Evolutionary conservation across 2,329 filamentous ascomycete species (phyloP).

Genomic region (Coleophoma eucalyptorum): DNA sequence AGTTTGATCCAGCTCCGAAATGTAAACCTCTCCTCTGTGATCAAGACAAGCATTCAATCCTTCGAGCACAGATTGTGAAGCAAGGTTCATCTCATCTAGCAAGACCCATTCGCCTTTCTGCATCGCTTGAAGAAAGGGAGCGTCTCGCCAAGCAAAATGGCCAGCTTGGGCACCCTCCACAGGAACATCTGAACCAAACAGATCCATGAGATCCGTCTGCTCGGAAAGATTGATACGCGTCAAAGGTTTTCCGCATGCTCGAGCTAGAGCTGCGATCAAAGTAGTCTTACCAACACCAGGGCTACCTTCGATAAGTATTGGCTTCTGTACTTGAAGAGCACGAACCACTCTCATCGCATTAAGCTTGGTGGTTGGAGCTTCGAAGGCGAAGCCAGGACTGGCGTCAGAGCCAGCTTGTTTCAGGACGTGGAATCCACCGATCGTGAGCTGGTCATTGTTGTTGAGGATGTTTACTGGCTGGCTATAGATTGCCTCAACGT

Average conservation of each 20-base stretch:
- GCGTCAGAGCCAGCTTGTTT: conserved; percentile 44
- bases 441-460: conserved; percentile 49
- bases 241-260: conserved; percentile 73
- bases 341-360: conserved; percentile 91
- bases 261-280: conserved; percentile 79
- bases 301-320: conserved; percentile 90
- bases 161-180: conserved; percentile 89
- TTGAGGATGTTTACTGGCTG: conserved; percentile 55
- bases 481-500: conserved; percentile 65
- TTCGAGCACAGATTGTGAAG: conserved; percentile 93
- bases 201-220: conserved; percentile 94
- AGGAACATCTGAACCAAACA: conserved; percentile 95
- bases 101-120: conserved; percentile 95
- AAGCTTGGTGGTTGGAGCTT: conserved; percentile 82
- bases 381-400: conserved; percentile 69
- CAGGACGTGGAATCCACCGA: conserved; percentile 72
- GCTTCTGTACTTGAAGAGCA: conserved; percentile 83
- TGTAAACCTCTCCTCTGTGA: conserved; percentile 91
- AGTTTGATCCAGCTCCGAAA: conserved; percentile 90
- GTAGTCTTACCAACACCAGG: conserved; percentile 99
- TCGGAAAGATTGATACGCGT: conserved; percentile 97
- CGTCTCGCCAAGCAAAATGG: conserved; percentile 92
- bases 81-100: conserved; percentile 97
- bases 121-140: conserved; percentile 94
- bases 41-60: conserved; percentile 95